Evolutionary conservation across 129 eudicot genomes (phyloP).

Genomic region (Gnaphalium uliginosum): DNA sequence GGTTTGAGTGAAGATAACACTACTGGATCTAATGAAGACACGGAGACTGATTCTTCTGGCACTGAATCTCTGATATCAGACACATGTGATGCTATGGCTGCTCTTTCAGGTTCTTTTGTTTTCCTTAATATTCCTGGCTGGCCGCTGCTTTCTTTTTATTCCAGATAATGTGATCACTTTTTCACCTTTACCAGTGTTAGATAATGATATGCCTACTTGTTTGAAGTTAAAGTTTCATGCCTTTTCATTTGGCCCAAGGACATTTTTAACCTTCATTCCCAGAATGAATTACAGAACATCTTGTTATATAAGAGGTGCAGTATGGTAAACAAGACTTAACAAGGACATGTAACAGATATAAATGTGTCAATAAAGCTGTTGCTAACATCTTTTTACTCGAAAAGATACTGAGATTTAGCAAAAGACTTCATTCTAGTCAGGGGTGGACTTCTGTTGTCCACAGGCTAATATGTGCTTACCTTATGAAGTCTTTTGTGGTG

Average conservation of each 20-base stretch:
- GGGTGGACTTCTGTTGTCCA: background rate
- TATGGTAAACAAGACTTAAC: background rate
- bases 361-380: background rate
- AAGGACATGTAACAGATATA: background rate
- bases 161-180: background rate
- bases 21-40: constrained; percentile 79
- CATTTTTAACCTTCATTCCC: background rate
- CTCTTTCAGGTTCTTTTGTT: constrained; percentile 62
- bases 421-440: background rate
- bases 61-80: constrained; percentile 73
- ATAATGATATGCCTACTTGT: background rate
- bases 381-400: constrained; percentile 2
- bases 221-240: background rate
- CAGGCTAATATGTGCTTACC: background rate
- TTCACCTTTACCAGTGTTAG: background rate
- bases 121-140: background rate
- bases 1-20: constrained; percentile 49
- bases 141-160: constrained; percentile 14
- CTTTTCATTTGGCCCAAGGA: background rate
- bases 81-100: constrained; percentile 58
- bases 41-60: constrained; percentile 96
- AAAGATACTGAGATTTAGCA: background rate
- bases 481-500: too few relatives aligned
- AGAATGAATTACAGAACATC: background rate
- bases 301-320: constrained; percentile 3